These are phyloP conservation scores for Populus ilicifolia DNA, from an alignment of 345 rosid species.

Conservation along the genomic window DNA sequence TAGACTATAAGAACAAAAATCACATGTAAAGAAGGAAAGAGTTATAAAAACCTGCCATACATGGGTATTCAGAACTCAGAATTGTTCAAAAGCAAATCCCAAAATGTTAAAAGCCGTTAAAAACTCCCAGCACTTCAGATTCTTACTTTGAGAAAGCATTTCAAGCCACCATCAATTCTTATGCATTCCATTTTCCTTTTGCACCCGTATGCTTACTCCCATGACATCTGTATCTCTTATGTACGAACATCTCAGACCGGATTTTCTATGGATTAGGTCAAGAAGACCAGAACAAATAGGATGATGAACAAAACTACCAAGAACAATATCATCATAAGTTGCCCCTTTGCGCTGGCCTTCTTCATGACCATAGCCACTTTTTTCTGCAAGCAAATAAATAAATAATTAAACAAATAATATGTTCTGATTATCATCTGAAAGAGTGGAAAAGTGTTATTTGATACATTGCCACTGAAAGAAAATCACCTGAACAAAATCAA, in stretches of 20 bases:
- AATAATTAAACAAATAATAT: neutral
- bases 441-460: too few relatives aligned
- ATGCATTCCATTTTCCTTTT: neutral
- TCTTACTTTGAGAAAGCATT: neutral
- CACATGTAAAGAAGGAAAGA: neutral
- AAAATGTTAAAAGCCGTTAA: neutral
- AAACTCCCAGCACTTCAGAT: neutral
- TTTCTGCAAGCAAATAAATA: constrained; percentile 53
- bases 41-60: neutral
- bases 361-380: constrained; percentile 97
- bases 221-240: neutral
- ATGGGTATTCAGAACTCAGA: neutral
- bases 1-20: neutral
- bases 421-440: neutral
- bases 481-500: constrained; percentile 90
- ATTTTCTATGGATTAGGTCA: neutral
- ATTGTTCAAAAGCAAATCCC: neutral
- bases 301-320: constrained; percentile 75
- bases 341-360: constrained; percentile 93
- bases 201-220: neutral
- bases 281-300: constrained; percentile 67
- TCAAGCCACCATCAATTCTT: neutral
- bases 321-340: constrained; percentile 86
- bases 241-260: neutral
- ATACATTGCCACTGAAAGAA: neutral